phyloP scores from a whole-genome alignment of 352 stramenopile genomes.

The Phytophthora idaei region DNA sequence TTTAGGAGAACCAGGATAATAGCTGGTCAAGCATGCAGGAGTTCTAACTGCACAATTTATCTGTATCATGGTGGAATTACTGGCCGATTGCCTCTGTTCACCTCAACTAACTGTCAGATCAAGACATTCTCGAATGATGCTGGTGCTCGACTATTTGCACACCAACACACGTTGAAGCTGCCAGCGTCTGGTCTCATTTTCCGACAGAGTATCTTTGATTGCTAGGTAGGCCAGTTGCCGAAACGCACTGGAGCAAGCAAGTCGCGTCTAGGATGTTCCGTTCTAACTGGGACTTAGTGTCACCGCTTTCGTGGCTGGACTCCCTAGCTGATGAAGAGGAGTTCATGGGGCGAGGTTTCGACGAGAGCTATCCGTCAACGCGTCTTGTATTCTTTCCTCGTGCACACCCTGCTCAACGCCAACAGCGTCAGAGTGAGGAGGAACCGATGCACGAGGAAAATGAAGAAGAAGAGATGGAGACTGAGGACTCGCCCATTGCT shows the following conservation, averaged over 20 bases:
- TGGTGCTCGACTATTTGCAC: too few relatives aligned
- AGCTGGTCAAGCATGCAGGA: constrained; percentile 2
- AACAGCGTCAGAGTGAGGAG: constrained; percentile 18
- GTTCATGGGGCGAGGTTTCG: constrained; percentile 41
- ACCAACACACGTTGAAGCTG: constrained; percentile 5
- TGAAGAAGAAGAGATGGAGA: constrained; percentile 28
- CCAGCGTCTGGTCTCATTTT: constrained; percentile 23
- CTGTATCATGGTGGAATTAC: constrained; percentile 15
- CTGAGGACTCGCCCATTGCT: constrained; percentile 14
- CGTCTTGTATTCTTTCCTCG: constrained; percentile 26
- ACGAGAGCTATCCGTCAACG: constrained; percentile 21
- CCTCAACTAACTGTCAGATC: constrained; percentile 9
- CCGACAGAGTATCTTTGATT: background rate
- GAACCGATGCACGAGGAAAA: constrained; percentile 25
- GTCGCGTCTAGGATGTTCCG: constrained; percentile 43
- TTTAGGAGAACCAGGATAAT: constrained; percentile 17
- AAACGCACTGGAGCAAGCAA: constrained; percentile 22
- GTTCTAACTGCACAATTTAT: constrained; percentile 21
- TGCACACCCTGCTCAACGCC: background rate
- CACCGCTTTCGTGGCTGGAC: constrained; percentile 52
- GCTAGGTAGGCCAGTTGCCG: constrained; percentile 14
- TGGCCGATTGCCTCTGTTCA: constrained; percentile 1
- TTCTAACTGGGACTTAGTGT: constrained; percentile 59
- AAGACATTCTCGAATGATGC: constrained; percentile 1
- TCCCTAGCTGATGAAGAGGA: constrained; percentile 56